Base-by-base conservation (phyloP, 352 stramenopile species). In the Globisporangium emineosum region DNA sequence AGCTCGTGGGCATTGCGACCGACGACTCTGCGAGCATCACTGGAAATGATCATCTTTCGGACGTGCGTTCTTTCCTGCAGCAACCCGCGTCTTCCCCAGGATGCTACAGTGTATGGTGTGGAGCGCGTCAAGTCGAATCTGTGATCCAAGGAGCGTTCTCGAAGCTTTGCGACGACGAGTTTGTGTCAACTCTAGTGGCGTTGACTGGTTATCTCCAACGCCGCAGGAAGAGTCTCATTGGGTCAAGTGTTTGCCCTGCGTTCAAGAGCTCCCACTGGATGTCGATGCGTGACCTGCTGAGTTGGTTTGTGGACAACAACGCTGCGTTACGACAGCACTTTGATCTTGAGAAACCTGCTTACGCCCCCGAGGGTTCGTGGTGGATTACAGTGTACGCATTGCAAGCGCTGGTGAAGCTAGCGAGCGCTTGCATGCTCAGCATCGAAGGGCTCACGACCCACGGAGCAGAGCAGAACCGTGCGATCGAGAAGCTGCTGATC, bases 401-500 rank as follows among this genome's bases (percentile, higher is more conserved):
- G 35, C 51, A 54, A 27, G 25, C 60, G 15, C 21, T 65, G 12
- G 29, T 32, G 19, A 37, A 23, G 23, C 17, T 50, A 21, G 60
- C 60, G 9, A 43, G 49, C 17, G 27, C 10, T 6, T 65, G 60
- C 27, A 4, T 65, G 33, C 15, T 27, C 33, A 58, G 12, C 12
- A 57, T 65, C 4, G 33, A 59, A 25, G 37, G 49, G 35, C 50
- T 59, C 19, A 47, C 49, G 30, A 57, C 60, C 19, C 33, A 65
- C 35, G 60, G 60, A 13, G 60, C 60, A 5, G 60, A 58, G 33
- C 60, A 65, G 50, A 65, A 57, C 35, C 60, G 60, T 8, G 35
- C 60, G 50, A 65, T 65, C 27, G 60, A 65, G 50, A 50, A 59
- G 60, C 60, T 65, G 2, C 29, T 65, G 17, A 57, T 65, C 50